A percentile compares a stretch with the other conserved stretches of the same genome.
Evolutionary conservation across 73 alveolate species (phyloP).

Genomic region (Paramecium caudatum): DNA sequence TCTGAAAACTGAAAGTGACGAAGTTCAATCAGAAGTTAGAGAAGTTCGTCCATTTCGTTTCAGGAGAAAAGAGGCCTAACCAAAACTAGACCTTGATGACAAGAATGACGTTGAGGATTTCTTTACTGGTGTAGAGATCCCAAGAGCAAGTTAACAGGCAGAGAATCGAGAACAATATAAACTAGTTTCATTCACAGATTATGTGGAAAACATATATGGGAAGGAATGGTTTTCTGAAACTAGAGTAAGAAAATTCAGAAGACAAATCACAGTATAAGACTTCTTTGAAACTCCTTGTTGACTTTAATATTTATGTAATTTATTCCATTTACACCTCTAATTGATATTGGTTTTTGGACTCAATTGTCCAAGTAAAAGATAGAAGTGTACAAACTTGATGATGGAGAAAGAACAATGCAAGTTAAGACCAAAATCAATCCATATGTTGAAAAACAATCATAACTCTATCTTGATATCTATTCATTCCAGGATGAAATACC

Average conservation of each 20-base stretch:
- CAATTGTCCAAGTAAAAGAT: conserved; percentile 20
- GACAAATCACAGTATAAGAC: neutral
- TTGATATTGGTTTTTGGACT: conserved; percentile 46
- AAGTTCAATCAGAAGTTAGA: neutral
- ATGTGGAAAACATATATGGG: conserved; percentile 59
- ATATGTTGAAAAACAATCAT: conserved; percentile 6
- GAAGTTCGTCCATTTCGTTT: conserved; percentile 46
- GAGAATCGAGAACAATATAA: neutral
- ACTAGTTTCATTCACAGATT: conserved; percentile 51
- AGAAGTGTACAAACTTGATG: conserved; percentile 46
- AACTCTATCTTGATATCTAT: neutral
- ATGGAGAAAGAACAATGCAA: neutral
- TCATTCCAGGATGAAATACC: neutral
- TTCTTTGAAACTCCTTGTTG: neutral
- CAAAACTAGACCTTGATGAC: neutral
- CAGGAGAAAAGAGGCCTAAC: neutral
- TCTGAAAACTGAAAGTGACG: neutral
- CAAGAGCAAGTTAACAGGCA: conserved; percentile 22
- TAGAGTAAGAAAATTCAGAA: neutral
- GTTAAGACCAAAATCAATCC: neutral
- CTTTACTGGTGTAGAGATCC: conserved; percentile 28
- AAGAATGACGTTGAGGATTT: conserved; percentile 50
- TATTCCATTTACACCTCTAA: conserved; percentile 48
- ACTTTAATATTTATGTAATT: conserved; percentile 22
- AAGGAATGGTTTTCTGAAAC: conserved; percentile 34